Evolutionary conservation across 2,329 filamentous ascomycete species (phyloP).

Genomic region (Fusarium tricinctum): DNA sequence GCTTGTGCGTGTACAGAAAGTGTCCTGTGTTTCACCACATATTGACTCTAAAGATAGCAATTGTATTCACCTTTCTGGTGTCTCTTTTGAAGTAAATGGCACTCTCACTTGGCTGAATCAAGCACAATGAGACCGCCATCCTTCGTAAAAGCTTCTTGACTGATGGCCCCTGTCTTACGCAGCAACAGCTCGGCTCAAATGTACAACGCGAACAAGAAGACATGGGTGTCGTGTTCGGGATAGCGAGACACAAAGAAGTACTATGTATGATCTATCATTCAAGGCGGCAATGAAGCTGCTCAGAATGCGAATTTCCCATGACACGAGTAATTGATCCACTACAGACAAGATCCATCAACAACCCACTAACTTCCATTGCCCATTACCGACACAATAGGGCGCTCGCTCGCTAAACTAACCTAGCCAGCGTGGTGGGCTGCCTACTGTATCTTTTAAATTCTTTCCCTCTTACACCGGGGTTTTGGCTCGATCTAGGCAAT

Average conservation of each 20-base stretch:
- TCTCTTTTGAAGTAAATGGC: conserved; percentile 3
- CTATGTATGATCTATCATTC: not conserved
- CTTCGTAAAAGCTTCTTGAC: not conserved
- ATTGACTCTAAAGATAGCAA: conserved; percentile 38
- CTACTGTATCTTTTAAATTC: conserved; percentile 17
- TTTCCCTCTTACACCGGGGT: conserved; percentile 22
- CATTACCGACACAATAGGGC: conserved; percentile 6
- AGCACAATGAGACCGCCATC: conserved; percentile 1
- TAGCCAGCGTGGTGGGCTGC: conserved; percentile 9
- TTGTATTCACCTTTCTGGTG: conserved; percentile 13
- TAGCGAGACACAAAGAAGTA: conserved; percentile 1
- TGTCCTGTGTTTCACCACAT: conserved; percentile 35
- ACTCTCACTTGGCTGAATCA: conserved; percentile 15
- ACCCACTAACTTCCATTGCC: not conserved
- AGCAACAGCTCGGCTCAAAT: conserved; percentile 15
- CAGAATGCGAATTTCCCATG: conserved; percentile 26
- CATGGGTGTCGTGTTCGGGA: conserved; percentile 31
- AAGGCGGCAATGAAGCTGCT: conserved; percentile 12
- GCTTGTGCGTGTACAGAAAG: conserved; percentile 9
- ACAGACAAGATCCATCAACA: conserved; percentile 2
- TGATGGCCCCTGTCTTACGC: conserved; percentile 27
- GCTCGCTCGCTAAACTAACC: not conserved
- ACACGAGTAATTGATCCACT: conserved; percentile 29
- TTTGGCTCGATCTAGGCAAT: conserved; percentile 29
- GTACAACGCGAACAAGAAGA: not conserved